Base-by-base conservation (phyloP, 2,329 filamentous ascomycete genomes). In the Akanthomyces dipterigenus region DNA sequence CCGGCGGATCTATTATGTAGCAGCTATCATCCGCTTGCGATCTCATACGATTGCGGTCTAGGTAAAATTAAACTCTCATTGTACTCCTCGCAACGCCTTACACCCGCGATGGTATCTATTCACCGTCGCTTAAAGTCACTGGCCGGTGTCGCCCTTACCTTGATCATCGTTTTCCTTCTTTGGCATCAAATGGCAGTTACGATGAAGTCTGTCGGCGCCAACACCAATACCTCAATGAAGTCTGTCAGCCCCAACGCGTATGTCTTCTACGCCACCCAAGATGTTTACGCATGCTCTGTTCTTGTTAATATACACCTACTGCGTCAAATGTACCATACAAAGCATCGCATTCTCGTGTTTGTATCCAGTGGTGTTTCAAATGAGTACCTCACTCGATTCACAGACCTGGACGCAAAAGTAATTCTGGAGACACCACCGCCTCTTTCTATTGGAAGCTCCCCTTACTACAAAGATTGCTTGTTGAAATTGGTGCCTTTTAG, bases 191-290 rank as follows among this genome's bases (percentile, higher is more conserved):
- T 36, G 34, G 34, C 34, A 9, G 6, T 36, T 5, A 36, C 34
- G 34, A 36, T 36, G 34, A 36, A 36, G 34, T 36, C 11, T 36
- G 34, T 36, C 34, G 34, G 34, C 34, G 34, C 38, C 38, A 42
- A 12, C 38, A n/a, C 14, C 36, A 40, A 40, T 40, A 40, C 38
- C 38, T 42, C 38, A 7, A 42, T 3, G 18, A 42, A 42, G 38
- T 42, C 38, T 42, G 18, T 42, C 18, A 42, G 38, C 38, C 38
- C 38, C 18, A 65, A 65, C 51, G 62, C 64, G 45, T 66, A 64
- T 16, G 60, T 64, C 48, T 67, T 67, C 42, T 67, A 67, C 58
- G 65, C 65, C 20, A 63, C 63, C 4, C 49, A 63, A 22, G 62
- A 67, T 8, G 24, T 14, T 18, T 67, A 67, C 36, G 65, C 65